Evolutionary conservation across 768 basidiomycete genomes (phyloP), one percentile per base, ranked within the genome.

Genomic region (Russula virescens): DNA sequence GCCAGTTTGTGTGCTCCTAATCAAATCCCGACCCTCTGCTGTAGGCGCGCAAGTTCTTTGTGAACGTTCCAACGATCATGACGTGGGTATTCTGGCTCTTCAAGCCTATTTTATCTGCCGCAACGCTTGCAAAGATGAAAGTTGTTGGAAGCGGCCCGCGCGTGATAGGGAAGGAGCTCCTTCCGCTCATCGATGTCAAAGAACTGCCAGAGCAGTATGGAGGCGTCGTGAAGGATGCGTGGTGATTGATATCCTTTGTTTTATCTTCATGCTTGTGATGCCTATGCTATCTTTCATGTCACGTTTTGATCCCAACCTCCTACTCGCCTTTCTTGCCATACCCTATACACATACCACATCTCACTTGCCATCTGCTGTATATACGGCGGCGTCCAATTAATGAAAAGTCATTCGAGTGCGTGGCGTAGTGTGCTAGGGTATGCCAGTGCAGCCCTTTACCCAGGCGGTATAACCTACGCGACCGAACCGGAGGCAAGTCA

Each of bases 81-180:
- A 81, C 84, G 45, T 92, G 90, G 89, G 80, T 93, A 63, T 93
- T 90, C 75, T 92, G 90, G 90, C 63, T 76, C 23, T 91, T 92
- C 79, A 92, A 87, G 71, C 80, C 89, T 0, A 70, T 93, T 65
- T 71, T 93, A 16, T 81, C 90, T 1, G 72, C 87, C 8, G 81
- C 81, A 31, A 92, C 91, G n/a, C 71, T 89, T 38, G 85, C 86
- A 9, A 93, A 92, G 78, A 89, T 93, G 87, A 75, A 78, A 38
- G 86, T 92, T 42, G 86, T 90, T 19, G 90, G 90, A 46, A 77
- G 79, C 25, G 84, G 89, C 18, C 72, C 79, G n/a, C 73, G 77
- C 61, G 74, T 81, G 0, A 83, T 92, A 48, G 77, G 79, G 60
- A 81, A 82, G 66, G 83, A 83, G 2, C 77, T 93, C 14, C 70